These are phyloP conservation scores for Candida ipomoeae DNA, from an alignment of 805 yeast species.

Conservation along the genomic window DNA sequence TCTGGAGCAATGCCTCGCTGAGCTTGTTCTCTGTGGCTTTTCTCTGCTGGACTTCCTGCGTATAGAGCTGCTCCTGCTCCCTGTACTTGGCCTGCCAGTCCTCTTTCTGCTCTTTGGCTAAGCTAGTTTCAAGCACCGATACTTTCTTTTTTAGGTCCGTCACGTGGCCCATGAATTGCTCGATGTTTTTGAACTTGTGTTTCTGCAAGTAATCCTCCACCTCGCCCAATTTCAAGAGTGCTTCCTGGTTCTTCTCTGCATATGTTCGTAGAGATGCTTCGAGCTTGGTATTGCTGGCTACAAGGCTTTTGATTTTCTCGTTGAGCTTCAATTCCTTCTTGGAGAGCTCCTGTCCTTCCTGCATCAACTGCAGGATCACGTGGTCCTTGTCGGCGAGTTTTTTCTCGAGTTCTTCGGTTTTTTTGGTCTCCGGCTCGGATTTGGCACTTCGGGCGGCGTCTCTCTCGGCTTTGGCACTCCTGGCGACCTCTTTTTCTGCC, in stretches of 20 bases:
- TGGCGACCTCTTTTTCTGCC: background rate
- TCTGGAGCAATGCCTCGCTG: conserved; percentile 30
- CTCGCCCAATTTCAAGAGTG: conserved; percentile 35
- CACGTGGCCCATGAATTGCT: conserved; percentile 24
- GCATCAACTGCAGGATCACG: conserved; percentile 59
- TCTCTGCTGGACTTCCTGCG: conserved; percentile 22
- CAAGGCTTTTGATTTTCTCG: conserved; percentile 61
- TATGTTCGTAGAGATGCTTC: conserved; percentile 29
- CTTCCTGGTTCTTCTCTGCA: conserved; percentile 27
- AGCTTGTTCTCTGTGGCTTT: conserved; percentile 20
- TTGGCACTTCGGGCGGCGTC: background rate
- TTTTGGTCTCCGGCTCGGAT: background rate
- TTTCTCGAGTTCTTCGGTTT: conserved; percentile 16
- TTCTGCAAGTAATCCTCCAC: conserved; percentile 29
- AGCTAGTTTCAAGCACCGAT: conserved; percentile 13
- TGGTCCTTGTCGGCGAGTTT: conserved; percentile 50
- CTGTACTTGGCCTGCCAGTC: conserved; percentile 25
- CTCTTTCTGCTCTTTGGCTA: conserved; percentile 17
- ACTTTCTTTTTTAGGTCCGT: conserved; percentile 14
- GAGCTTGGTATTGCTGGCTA: conserved; percentile 28
- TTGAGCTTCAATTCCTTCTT: conserved; percentile 65
- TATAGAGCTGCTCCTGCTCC: conserved; percentile 22
- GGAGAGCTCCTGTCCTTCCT: conserved; percentile 73
- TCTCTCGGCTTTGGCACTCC: background rate
- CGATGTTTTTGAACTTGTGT: conserved; percentile 26